Conservation (phyloP, 2,329 filamentous ascomycete genomes). For the Capronia epimyces region DNA sequence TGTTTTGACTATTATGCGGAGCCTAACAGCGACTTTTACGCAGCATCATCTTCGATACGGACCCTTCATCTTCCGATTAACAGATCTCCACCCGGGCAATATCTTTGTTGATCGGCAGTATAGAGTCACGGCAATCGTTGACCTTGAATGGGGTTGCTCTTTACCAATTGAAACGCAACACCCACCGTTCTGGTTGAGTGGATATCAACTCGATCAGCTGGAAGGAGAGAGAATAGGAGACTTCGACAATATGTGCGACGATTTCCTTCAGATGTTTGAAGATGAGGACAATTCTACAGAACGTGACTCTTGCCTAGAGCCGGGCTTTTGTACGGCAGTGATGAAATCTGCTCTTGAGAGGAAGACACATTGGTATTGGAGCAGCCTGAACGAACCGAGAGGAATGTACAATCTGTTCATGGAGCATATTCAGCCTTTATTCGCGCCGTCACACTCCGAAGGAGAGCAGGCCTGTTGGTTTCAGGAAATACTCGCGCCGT, state of each 20-base stretch:
- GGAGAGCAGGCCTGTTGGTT: slow-evolving; percentile 8
- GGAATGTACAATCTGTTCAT: slow-evolving; percentile 29
- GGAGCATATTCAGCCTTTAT: slow-evolving; percentile 28
- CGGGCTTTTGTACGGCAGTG: neutral
- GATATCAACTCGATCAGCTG: slow-evolving; percentile 14
- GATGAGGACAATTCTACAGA: slow-evolving; percentile 17
- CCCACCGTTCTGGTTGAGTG: slow-evolving; percentile 30
- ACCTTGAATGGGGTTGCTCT: slow-evolving; percentile 31
- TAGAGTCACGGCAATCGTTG: slow-evolving; percentile 25
- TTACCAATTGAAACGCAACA: slow-evolving; percentile 25
- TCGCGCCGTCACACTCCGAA: slow-evolving; percentile 20
- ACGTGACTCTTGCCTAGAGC: too few species aligned
- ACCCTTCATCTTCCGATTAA: slow-evolving; percentile 36
- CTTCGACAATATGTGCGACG: slow-evolving; percentile 16
- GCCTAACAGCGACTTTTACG: slow-evolving; percentile 29
- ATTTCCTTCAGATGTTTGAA: slow-evolving; percentile 28
- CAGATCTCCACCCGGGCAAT: slow-evolving; percentile 39
- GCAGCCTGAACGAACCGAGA: slow-evolving; percentile 25
- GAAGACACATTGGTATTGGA: slow-evolving; percentile 30
- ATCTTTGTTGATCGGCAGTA: slow-evolving; percentile 30
- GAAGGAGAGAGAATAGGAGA: neutral
- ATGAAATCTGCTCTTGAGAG: slow-evolving; percentile 27
- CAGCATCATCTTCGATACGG: slow-evolving; percentile 33
- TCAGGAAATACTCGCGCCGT: slow-evolving; percentile 20
- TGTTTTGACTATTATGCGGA: slow-evolving; percentile 30